Percentiles rank a stretch among this genome's conserved stretches.
phyloP scores from a whole-genome alignment of 805 yeast species.

The Kodamaea restingae region DNA sequence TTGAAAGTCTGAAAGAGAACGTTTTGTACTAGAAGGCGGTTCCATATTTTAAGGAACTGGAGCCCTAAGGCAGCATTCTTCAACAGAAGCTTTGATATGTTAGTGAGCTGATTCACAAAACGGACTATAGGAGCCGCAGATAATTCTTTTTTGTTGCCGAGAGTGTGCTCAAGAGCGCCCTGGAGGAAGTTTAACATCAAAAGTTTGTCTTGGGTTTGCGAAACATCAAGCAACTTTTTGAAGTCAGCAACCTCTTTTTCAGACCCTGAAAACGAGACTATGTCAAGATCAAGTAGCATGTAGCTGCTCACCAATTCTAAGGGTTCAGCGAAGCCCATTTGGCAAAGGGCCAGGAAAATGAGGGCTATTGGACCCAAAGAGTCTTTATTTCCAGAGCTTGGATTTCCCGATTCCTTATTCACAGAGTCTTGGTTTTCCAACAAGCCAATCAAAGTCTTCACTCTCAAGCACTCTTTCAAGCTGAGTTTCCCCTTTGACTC shows the following conservation, averaged over 20 bases:
- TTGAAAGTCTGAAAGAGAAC: conserved; percentile 22
- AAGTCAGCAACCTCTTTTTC: conserved; percentile 27
- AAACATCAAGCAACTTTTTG: conserved; percentile 24
- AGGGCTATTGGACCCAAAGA: conserved; percentile 10
- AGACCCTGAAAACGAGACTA: conserved; percentile 18
- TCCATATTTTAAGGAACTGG: conserved; percentile 26
- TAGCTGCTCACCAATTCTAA: conserved; percentile 42
- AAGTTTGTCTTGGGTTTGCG: conserved; percentile 17
- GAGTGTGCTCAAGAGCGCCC: conserved; percentile 36
- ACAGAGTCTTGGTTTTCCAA: conserved; percentile 9
- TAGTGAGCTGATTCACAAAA: conserved; percentile 23
- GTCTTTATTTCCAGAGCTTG: no score
- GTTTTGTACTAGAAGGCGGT: conserved; percentile 16
- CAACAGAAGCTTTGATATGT: conserved; percentile 20
- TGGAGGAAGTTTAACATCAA: conserved; percentile 35
- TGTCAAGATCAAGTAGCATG: conserved; percentile 42
- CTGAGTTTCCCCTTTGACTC: conserved; percentile 19
- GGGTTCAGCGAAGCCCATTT: conserved; percentile 24
- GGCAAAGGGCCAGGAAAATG: conserved; percentile 31
- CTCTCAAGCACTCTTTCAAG: conserved; percentile 19
- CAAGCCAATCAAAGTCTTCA: conserved; percentile 16
- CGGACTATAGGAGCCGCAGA: conserved; percentile 1
- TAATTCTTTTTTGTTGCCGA: conserved; percentile 19
- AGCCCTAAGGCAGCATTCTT: conserved; percentile 15
- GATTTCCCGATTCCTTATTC: no score